Percentiles rank a stretch among this genome's conserved stretches.
Evolutionary conservation across 2,329 filamentous ascomycete species (phyloP).

Genomic region (Neopestalotiopsis sp.): DNA sequence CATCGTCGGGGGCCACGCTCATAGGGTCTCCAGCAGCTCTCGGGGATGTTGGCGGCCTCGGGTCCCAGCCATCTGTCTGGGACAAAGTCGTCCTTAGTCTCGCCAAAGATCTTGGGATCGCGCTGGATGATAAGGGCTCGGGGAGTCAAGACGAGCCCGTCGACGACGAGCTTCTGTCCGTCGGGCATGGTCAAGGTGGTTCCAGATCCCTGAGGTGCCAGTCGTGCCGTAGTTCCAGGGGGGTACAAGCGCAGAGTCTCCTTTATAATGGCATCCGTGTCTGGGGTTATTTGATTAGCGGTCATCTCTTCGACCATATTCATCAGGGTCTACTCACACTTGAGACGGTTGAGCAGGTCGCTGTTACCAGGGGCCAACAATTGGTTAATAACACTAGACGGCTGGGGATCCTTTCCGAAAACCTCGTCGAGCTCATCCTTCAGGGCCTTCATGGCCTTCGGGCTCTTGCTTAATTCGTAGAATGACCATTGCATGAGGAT

Average conservation of each 20-base stretch:
- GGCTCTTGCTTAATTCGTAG: constrained; percentile 26
- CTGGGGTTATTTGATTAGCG: not conserved
- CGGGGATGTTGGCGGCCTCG: constrained; percentile 16
- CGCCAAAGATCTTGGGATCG: constrained; percentile 28
- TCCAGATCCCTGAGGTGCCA: constrained; percentile 21
- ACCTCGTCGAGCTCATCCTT: constrained; percentile 17
- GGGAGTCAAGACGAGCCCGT: constrained; percentile 26
- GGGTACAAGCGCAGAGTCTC: constrained; percentile 25
- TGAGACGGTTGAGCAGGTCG: constrained; percentile 23
- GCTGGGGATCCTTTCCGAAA: constrained; percentile 19
- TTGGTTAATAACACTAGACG: constrained; percentile 9
- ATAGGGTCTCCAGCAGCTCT: constrained; percentile 49
- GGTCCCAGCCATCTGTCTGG: constrained; percentile 34
- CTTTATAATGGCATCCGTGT: constrained; percentile 24
- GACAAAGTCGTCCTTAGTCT: constrained; percentile 28
- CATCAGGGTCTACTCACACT: not conserved
- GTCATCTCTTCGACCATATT: not conserved
- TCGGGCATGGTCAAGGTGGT: constrained; percentile 25
- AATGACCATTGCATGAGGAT: constrained; percentile 24
- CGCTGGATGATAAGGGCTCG: constrained; percentile 28
- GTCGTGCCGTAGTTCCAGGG: constrained; percentile 24
- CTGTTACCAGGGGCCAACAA: constrained; percentile 15
- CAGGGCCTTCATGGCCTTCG: constrained; percentile 21
- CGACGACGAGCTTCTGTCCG: constrained; percentile 21
- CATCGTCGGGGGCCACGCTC: constrained; percentile 18